Evolutionary conservation across 371 early-diverging fungal species (phyloP).

Genomic region (Chytridium lagenaria): DNA sequence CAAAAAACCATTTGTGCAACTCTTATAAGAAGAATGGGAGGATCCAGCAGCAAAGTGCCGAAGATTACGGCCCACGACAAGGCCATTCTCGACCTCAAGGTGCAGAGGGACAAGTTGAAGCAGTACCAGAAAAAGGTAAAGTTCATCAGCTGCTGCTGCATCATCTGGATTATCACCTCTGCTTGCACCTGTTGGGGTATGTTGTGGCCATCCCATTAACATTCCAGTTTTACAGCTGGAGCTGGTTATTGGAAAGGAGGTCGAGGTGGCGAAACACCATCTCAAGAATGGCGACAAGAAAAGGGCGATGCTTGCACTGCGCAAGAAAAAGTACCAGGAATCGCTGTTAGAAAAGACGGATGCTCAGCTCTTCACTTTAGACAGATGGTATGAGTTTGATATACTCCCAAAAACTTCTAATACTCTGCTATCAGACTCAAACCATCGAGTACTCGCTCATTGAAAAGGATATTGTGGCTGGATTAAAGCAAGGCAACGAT

Average conservation of each 20-base stretch:
- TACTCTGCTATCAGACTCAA: constrained; percentile 59
- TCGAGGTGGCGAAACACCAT: constrained; percentile 56
- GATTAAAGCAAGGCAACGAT: constrained; percentile 81
- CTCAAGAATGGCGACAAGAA: constrained; percentile 70
- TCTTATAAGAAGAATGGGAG: constrained; percentile 9
- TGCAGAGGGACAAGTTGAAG: constrained; percentile 90
- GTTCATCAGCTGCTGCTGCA: too few relatives aligned
- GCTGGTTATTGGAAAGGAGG: constrained; percentile 55
- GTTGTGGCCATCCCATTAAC: too few relatives aligned
- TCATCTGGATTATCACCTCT: too few relatives aligned
- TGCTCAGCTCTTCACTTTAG: constrained; percentile 84
- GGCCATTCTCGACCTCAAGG: constrained; percentile 92
- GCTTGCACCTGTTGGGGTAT: too few relatives aligned
- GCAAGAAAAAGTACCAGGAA: constrained; percentile 95
- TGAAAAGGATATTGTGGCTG: constrained; percentile 85
- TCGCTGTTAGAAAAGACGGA: constrained; percentile 81
- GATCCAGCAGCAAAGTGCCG: constrained; percentile 47
- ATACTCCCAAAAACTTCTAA: neutral
- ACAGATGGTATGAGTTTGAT: constrained; percentile 69
- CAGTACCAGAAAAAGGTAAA: constrained; percentile 87
- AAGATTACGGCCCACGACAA: constrained; percentile 84
- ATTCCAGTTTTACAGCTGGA: too few relatives aligned
- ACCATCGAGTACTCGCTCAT: constrained; percentile 92
- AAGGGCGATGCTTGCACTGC: constrained; percentile 86
- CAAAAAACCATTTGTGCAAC: neutral